Percentiles rank a stretch among this genome's conserved stretches.
phyloP scores from a whole-genome alignment of 306 rosid genomes.

The Trifolium subterraneum region DNA sequence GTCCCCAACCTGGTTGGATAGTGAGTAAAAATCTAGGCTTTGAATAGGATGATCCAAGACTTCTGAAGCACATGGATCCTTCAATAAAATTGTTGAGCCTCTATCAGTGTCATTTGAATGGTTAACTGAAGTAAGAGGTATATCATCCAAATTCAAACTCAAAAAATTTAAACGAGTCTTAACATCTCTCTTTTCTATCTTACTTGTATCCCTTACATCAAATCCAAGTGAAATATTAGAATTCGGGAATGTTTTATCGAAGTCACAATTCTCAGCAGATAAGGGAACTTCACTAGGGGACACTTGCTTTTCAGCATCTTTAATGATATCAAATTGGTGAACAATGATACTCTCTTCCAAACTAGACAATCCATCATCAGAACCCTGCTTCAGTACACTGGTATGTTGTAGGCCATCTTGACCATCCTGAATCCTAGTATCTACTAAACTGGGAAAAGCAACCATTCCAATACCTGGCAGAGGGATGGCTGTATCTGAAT shows the following conservation, averaged over 20 bases:
- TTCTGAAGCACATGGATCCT: conserved; percentile 48
- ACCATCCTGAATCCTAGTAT: conserved; percentile 46
- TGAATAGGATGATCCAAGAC: conserved; percentile 50
- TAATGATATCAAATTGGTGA: conserved; percentile 39
- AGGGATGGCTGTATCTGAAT: conserved; percentile 40
- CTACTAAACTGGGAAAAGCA: conserved; percentile 47
- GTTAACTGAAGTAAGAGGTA: conserved; percentile 43
- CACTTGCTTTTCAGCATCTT: conserved; percentile 43
- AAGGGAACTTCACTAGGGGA: conserved; percentile 40
- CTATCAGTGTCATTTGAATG: conserved; percentile 47
- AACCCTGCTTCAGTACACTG: conserved; percentile 45
- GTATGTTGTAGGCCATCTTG: conserved; percentile 44
- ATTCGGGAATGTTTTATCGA: conserved; percentile 39
- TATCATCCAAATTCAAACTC: conserved; percentile 41
- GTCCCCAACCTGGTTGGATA: conserved; percentile 38
- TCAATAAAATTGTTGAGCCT: conserved; percentile 37
- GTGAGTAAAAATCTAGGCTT: conserved; percentile 50
- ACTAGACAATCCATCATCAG: conserved; percentile 41
- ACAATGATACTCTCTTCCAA: conserved; percentile 44
- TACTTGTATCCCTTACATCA: conserved; percentile 44
- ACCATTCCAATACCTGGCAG: conserved; percentile 44
- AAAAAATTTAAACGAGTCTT: conserved; percentile 49
- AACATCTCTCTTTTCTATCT: conserved; percentile 49
- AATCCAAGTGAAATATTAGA: conserved; percentile 45
- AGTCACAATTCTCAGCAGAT: conserved; percentile 51